Evolutionary conservation across 2,329 filamentous ascomycete species (phyloP).

Genomic region (Zymoseptoria tritici): DNA sequence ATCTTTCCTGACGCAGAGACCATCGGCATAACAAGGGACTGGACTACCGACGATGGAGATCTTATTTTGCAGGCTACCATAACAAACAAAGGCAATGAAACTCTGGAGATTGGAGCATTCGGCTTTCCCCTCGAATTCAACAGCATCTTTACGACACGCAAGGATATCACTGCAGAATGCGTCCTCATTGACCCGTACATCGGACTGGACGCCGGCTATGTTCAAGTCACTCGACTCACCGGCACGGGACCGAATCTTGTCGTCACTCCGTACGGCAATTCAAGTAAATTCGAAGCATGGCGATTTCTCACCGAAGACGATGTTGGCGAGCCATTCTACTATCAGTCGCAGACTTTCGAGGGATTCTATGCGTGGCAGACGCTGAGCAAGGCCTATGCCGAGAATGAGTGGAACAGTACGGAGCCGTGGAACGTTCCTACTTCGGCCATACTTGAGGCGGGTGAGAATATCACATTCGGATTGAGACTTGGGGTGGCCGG

Average conservation of each 20-base stretch:
- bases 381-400: constrained; percentile 47
- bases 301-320: constrained; percentile 43
- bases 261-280: constrained; percentile 46
- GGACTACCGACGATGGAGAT: constrained; percentile 44
- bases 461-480: constrained; percentile 42
- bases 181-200: constrained; percentile 54
- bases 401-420: constrained; percentile 47
- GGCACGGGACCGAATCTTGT: constrained; percentile 49
- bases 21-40: constrained; percentile 44
- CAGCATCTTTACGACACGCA: constrained; percentile 51
- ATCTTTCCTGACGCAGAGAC: constrained; percentile 20
- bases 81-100: constrained; percentile 35
- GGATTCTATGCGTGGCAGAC: constrained; percentile 56
- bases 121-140: constrained; percentile 56
- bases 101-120: constrained; percentile 49
- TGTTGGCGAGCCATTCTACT: constrained; percentile 31
- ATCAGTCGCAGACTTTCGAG: constrained; percentile 51
- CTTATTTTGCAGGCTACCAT: constrained; percentile 48
- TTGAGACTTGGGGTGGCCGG: constrained; percentile 45
- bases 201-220: constrained; percentile 52
- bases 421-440: constrained; percentile 51
- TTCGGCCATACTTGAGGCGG: constrained; percentile 39
- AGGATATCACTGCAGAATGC: constrained; percentile 45
- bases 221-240: constrained; percentile 46
- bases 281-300: constrained; percentile 49